Conservation (phyloP, 2,329 filamentous ascomycete genomes). For the Nemania diffusa region DNA sequence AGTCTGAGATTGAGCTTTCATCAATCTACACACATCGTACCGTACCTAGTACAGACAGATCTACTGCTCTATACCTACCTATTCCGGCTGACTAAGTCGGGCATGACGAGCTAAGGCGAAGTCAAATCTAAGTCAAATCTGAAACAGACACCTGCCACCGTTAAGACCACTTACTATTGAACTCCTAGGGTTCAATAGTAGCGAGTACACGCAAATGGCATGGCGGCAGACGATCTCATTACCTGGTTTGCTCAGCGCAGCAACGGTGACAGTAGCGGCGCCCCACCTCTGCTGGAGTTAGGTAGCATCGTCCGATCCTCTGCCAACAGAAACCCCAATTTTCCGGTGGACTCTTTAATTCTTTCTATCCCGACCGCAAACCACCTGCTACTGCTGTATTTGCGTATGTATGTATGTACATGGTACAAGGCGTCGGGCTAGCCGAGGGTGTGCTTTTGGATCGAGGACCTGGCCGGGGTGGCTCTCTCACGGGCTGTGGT, state of each 20-base stretch:
- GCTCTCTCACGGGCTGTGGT: not conserved
- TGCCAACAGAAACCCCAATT: conserved; percentile 11
- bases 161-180: conserved; percentile 5
- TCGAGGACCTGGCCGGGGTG: not conserved
- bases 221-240: conserved; percentile 10
- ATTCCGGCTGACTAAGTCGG: not conserved
- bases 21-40: conserved; percentile 7
- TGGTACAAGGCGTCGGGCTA: conserved; percentile 22
- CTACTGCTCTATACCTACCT: not conserved
- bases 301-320: conserved; percentile 34
- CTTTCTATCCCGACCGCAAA: conserved; percentile 20
- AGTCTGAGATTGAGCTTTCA: conserved; percentile 32
- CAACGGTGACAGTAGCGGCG: not conserved
- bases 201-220: conserved; percentile 7
- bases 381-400: not conserved
- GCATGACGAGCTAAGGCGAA: not conserved
- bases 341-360: conserved; percentile 17
- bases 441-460: conserved; percentile 15
- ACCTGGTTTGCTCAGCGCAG: not conserved
- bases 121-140: not conserved
- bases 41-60: not conserved
- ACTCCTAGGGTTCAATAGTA: conserved; percentile 1
- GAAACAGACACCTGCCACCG: conserved; percentile 16
- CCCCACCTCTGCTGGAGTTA: conserved; percentile 27
- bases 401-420: too few species aligned